Base-by-base conservation (phyloP, 208 protist species). In the Acanthamoeba triangularis region DNA sequence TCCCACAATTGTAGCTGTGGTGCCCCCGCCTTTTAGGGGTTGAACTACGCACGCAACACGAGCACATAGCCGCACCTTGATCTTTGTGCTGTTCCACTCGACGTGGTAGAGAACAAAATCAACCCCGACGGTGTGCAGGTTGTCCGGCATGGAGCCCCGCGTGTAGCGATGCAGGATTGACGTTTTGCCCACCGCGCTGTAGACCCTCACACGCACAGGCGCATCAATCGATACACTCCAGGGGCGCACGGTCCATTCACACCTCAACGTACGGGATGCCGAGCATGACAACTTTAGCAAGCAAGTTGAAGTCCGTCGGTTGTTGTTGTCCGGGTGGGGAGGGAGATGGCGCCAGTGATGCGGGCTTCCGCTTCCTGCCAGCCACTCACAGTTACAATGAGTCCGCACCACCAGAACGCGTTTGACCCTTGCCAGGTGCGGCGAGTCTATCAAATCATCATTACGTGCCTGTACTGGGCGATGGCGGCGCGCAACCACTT, bases 1-100 rank as follows among this genome's bases (percentile, higher is more conserved):
- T 98, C 97, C 97, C 96, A 97, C 52, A 5, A 6, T 11, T 25
- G 30, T 20, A 54, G n/a, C n/a, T n/a, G n/a, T n/a, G n/a, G n/a
- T n/a, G n/a, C n/a, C n/a, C n/a, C n/a, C n/a, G n/a, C n/a, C n/a
- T n/a, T n/a, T n/a, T n/a, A n/a, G n/a, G n/a, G 28, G 13, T 30
- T 13, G 11, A 10, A 13, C 10, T 30, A 41, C 28, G 28, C 10
- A 80, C 14, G n/a, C 10, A 25, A 30, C 10, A 88, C 84, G 18
- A 20, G n/a, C n/a, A n/a, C n/a, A 63, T 20, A 11, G 14, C 11
- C 56, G 56, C 20, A 63, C 56, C 56, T 63, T 63, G 56, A 63
- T 63, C 20, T 63, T 63, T 63, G 11, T 20, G 14, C 20, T 20
- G 14, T 20, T 20, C 11, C 11, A 63, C 14, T 63, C 56, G 56